phyloP scores from a whole-genome alignment of 345 rosid genomes.

The Melaleuca alternifolia region DNA sequence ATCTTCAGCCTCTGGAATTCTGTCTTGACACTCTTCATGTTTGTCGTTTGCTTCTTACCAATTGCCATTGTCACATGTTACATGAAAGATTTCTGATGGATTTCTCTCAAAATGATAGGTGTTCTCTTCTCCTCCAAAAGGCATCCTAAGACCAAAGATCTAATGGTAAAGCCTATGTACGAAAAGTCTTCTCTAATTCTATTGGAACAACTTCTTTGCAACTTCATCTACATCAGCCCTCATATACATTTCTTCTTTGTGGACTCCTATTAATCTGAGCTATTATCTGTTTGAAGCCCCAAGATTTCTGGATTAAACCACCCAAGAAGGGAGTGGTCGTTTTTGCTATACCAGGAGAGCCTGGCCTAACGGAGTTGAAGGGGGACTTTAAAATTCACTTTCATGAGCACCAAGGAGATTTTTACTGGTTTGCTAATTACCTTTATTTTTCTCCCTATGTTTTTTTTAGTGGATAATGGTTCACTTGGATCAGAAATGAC shows the following conservation, averaged over 20 bases:
- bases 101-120: conserved; percentile 28
- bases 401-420: conserved; percentile 88
- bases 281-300: conserved; percentile 42
- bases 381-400: conserved; percentile 93
- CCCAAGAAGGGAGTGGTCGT: conserved; percentile 85
- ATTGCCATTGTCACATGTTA: not conserved
- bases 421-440: conserved; percentile 55
- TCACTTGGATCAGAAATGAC: not conserved
- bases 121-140: conserved; percentile 67
- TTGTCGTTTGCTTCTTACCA: not conserved
- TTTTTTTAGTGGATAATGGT: not conserved
- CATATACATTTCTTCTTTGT: not conserved
- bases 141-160: conserved; percentile 74
- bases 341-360: conserved; percentile 91
- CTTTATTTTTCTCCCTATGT: not conserved
- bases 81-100: not conserved
- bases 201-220: conserved; percentile 3
- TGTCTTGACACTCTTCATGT: not conserved
- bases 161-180: conserved; percentile 35
- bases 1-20: not conserved
- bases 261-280: not conserved
- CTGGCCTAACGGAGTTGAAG: conserved; percentile 68
- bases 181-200: not conserved
- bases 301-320: conserved; percentile 87
- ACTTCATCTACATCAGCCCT: not conserved